These are phyloP conservation scores for Orobanche coerulescens DNA, from an alignment of 257 asterid genomes.

Conservation along the genomic window DNA sequence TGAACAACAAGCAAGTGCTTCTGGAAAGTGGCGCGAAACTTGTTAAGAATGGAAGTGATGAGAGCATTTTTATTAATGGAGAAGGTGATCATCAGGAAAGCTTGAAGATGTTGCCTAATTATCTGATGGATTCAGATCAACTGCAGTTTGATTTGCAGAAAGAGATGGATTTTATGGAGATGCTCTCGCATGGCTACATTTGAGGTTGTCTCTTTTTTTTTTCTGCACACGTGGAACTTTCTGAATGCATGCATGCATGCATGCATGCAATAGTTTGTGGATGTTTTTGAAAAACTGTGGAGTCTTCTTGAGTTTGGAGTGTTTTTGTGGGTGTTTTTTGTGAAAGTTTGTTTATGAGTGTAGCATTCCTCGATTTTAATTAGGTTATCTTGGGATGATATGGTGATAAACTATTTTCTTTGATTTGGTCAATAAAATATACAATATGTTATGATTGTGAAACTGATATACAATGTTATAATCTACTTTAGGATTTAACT, in stretches of 20 bases:
- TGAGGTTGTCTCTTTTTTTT: constrained; percentile 5
- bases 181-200: constrained; percentile 33
- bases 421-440: too few species aligned
- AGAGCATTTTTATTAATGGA: neutral
- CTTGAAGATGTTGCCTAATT: constrained; percentile 16
- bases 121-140: constrained; percentile 27
- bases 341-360: neutral
- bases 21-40: neutral
- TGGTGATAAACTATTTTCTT: too few species aligned
- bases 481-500: too few species aligned
- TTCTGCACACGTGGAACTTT: neutral
- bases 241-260: neutral
- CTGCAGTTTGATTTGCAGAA: constrained; percentile 39
- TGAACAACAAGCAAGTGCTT: neutral
- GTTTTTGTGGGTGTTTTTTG: neutral
- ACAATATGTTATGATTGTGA: too few species aligned
- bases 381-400: too few species aligned
- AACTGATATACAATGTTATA: too few species aligned
- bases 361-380: too few species aligned
- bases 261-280: too few species aligned
- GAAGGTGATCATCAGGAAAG: constrained; percentile 2
- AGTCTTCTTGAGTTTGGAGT: neutral
- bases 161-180: constrained; percentile 54
- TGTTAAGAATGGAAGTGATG: neutral
- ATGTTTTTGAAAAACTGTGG: too few species aligned